phyloP scores from a whole-genome alignment of 1,139 yeast genomes.

The Nadsonia commutata region DNA sequence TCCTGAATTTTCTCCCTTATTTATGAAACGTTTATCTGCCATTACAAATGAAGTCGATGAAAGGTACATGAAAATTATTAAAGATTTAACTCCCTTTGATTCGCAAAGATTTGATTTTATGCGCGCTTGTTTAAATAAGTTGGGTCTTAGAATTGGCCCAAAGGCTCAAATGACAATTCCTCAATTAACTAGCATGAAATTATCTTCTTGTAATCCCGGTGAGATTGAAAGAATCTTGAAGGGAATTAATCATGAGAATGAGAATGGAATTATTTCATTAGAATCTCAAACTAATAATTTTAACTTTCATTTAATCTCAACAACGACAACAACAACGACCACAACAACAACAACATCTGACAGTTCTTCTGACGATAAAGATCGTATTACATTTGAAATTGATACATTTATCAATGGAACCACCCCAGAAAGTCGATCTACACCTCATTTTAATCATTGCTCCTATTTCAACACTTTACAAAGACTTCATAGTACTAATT shows the following conservation, averaged over 20 bases:
- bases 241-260: background rate
- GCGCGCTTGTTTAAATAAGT: slow-evolving; percentile 35
- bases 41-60: slow-evolving; percentile 10
- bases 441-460: slow-evolving; percentile 60
- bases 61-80: slow-evolving; percentile 19
- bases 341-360: background rate
- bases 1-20: slow-evolving; percentile 63
- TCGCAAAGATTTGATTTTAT: slow-evolving; percentile 39
- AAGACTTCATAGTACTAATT: slow-evolving; percentile 17
- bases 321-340: background rate
- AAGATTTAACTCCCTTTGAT: slow-evolving; percentile 31
- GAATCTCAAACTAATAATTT: slow-evolving; percentile 5
- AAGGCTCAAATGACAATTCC: slow-evolving; percentile 41
- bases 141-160: slow-evolving; percentile 53
- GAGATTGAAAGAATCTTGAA: slow-evolving; percentile 20
- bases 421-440: slow-evolving; percentile 25
- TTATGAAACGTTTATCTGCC: slow-evolving; percentile 26
- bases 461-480: slow-evolving; percentile 38
- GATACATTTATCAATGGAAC: slow-evolving; percentile 4
- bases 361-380: background rate
- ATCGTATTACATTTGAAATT: background rate
- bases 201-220: slow-evolving; percentile 25
- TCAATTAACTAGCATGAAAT: slow-evolving; percentile 46
- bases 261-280: background rate
- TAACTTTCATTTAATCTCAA: slow-evolving; percentile 2